A percentile compares a stretch with the other conserved stretches of the same genome.
These are phyloP conservation scores for Saccharomyces hybrid DNA, from an alignment of 1,139 yeast genomes.

Conservation along the genomic window DNA sequence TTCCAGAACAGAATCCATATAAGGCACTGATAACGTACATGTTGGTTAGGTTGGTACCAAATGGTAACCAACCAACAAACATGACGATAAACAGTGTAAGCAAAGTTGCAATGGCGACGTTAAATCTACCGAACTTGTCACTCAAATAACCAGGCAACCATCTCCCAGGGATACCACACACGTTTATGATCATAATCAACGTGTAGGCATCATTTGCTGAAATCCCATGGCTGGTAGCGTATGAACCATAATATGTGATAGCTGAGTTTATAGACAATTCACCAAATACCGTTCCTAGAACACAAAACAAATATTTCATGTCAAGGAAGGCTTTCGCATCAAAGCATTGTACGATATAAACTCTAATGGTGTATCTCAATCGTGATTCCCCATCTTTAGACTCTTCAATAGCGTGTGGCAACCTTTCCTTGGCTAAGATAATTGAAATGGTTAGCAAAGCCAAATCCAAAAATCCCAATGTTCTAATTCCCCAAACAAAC, in stretches of 20 bases:
- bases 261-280: constrained; percentile 40
- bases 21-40: constrained; percentile 43
- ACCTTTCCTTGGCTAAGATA: constrained; percentile 37
- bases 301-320: constrained; percentile 33
- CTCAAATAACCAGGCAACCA: constrained; percentile 43
- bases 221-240: constrained; percentile 41
- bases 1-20: constrained; percentile 49
- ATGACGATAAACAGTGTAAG: constrained; percentile 35
- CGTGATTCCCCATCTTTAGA: constrained; percentile 7
- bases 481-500: constrained; percentile 51
- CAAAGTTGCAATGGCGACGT: constrained; percentile 40
- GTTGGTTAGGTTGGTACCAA: constrained; percentile 34
- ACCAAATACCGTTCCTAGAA: constrained; percentile 39
- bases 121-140: constrained; percentile 46
- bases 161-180: constrained; percentile 45
- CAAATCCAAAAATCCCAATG: constrained; percentile 47
- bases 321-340: constrained; percentile 42
- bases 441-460: constrained; percentile 35
- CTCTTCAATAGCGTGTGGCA: constrained; percentile 23
- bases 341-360: constrained; percentile 31
- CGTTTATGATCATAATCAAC: constrained; percentile 42
- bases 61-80: constrained; percentile 43
- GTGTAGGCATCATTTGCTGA: constrained; percentile 39
- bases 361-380: constrained; percentile 11
- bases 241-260: constrained; percentile 43